A percentile compares a stretch with the other conserved stretches of the same genome.
phyloP scores from a whole-genome alignment of 163 green algal species.

The Scenedesmus sp. region DNA sequence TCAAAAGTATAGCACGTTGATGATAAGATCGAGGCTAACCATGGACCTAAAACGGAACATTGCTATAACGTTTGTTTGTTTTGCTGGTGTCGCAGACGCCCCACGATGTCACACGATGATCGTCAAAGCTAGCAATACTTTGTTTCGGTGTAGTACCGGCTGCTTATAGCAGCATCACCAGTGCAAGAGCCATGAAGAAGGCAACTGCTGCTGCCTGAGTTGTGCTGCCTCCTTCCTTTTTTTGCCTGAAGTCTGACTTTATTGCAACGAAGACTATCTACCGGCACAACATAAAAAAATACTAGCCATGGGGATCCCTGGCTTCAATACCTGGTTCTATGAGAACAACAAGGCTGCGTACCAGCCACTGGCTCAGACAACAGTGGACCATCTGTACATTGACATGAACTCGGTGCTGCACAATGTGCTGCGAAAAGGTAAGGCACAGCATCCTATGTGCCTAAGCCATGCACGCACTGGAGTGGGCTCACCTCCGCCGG shows the following conservation, averaged over 20 bases:
- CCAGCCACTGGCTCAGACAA: slow-evolving; percentile 42
- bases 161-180: neutral
- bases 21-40: neutral
- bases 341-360: slow-evolving; percentile 59
- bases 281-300: too few relatives aligned
- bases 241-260: neutral
- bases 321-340: slow-evolving; percentile 74
- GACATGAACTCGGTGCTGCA: slow-evolving; percentile 76
- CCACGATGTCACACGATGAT: neutral
- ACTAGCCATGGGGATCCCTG: slow-evolving; percentile 53
- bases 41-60: neutral
- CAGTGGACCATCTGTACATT: slow-evolving; percentile 74
- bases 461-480: neutral
- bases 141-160: neutral
- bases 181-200: neutral
- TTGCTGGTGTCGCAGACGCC: neutral
- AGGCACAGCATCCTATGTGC: neutral
- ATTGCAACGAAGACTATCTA: neutral
- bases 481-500: neutral
- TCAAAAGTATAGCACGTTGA: neutral
- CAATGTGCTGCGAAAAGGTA: slow-evolving; percentile 66
- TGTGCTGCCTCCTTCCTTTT: too few relatives aligned
- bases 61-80: slow-evolving; percentile 1
- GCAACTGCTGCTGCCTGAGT: too few relatives aligned
- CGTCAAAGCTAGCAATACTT: neutral